phyloP scores from a whole-genome alignment of 768 basidiomycete species.

The Lentinula sp. region DNA sequence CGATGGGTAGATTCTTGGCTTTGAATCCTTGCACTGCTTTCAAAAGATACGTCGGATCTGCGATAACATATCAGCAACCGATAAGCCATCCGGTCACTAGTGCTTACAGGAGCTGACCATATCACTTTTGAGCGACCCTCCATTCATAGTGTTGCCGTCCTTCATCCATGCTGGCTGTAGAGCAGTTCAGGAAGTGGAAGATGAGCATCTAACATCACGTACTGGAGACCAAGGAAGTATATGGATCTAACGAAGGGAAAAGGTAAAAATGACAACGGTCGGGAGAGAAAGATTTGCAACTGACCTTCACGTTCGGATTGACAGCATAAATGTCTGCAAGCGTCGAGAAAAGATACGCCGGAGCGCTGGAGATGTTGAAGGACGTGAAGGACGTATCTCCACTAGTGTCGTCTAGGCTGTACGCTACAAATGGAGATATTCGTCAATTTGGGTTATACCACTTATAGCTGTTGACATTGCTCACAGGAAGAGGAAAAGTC shows the following conservation, averaged over 20 bases:
- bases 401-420: conserved; percentile 22
- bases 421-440: conserved; percentile 11
- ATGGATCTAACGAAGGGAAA: conserved; percentile 35
- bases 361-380: conserved; percentile 22
- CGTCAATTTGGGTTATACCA: not conserved
- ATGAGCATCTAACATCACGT: conserved; percentile 10
- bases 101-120: conserved; percentile 45
- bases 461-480: not conserved
- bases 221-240: conserved; percentile 75
- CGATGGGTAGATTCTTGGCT: conserved; percentile 50
- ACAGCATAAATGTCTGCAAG: conserved; percentile 20
- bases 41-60: conserved; percentile 69
- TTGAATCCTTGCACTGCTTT: conserved; percentile 71
- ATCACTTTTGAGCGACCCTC: conserved; percentile 49
- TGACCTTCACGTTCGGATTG: conserved; percentile 5
- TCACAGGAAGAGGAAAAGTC: conserved; percentile 21
- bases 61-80: not conserved
- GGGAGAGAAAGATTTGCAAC: not conserved
- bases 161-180: conserved; percentile 79
- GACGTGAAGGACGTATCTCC: conserved; percentile 20
- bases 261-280: not conserved
- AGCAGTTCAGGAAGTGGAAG: not conserved
- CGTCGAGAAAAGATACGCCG: conserved; percentile 24
- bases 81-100: not conserved
- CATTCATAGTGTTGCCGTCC: conserved; percentile 56